phyloP scores from a whole-genome alignment of 495 filamentous ascomycete species.

The Aspergillus baeticus region DNA sequence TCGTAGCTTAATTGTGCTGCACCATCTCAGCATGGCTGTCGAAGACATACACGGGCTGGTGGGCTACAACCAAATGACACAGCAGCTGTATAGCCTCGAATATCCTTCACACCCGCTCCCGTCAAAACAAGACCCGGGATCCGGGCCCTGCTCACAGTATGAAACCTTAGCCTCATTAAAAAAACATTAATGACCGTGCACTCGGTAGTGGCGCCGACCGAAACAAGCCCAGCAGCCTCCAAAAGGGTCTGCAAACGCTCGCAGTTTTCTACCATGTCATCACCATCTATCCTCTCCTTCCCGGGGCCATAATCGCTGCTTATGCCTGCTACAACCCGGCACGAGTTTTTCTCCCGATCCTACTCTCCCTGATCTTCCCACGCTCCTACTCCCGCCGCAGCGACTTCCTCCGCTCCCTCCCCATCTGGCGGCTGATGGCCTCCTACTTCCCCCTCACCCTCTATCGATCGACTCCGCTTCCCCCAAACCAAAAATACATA shows the following conservation, averaged over 20 bases:
- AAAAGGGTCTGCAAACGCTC: not conserved
- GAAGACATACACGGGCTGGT: too few species aligned
- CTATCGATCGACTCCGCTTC: conserved; percentile 38
- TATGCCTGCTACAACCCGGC: not conserved
- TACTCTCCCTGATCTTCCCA: conserved; percentile 72
- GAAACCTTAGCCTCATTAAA: too few species aligned
- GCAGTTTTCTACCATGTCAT: not conserved
- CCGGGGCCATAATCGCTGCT: not conserved
- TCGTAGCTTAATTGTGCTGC: too few species aligned
- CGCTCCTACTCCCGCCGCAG: conserved; percentile 51
- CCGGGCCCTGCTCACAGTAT: too few species aligned
- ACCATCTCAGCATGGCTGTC: too few species aligned
- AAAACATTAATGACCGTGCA: too few species aligned
- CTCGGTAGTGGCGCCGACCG: not conserved
- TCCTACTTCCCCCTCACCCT: conserved; percentile 19
- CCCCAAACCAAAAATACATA: conserved; percentile 75
- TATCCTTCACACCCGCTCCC: not conserved
- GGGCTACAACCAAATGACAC: not conserved
- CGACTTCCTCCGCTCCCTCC: conserved; percentile 57
- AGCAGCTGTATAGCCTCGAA: not conserved
- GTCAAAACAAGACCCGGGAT: too few species aligned
- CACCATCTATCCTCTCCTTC: not conserved
- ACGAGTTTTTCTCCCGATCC: conserved; percentile 4
- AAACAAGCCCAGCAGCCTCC: not conserved
- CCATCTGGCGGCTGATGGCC: conserved; percentile 14